phyloP scores from a whole-genome alignment of 2,329 filamentous ascomycete genomes.

The Phaeosphaeria sp. region DNA sequence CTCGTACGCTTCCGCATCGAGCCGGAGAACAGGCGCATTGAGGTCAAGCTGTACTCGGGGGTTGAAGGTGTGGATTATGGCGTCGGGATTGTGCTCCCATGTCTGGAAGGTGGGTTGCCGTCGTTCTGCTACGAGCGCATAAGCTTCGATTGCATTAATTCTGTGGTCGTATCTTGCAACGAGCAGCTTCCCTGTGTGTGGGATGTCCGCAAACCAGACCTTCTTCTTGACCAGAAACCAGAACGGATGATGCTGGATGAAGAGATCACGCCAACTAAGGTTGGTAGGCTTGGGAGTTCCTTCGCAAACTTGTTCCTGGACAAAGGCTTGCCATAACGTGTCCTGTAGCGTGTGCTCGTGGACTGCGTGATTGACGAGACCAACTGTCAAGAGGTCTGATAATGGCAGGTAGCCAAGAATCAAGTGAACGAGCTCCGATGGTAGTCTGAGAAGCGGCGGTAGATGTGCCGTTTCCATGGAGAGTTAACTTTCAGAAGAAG shows the following conservation, averaged over 20 bases:
- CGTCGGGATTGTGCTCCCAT: slow-evolving; percentile 70
- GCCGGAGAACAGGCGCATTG: slow-evolving; percentile 69
- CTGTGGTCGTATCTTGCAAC: slow-evolving; percentile 77
- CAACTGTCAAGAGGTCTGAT: slow-evolving; percentile 66
- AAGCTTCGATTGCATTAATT: slow-evolving; percentile 79
- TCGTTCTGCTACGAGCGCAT: slow-evolving; percentile 73
- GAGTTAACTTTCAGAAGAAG: not conserved
- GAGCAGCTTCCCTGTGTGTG: slow-evolving; percentile 76
- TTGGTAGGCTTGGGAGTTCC: slow-evolving; percentile 56
- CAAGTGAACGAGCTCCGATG: slow-evolving; percentile 75
- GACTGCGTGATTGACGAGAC: slow-evolving; percentile 68
- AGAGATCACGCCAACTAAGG: slow-evolving; percentile 74
- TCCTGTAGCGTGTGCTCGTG: slow-evolving; percentile 68
- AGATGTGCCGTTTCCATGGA: slow-evolving; percentile 16
- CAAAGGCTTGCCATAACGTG: slow-evolving; percentile 71
- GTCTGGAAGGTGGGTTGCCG: slow-evolving; percentile 61
- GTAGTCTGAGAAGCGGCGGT: slow-evolving; percentile 63
- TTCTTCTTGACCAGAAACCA: slow-evolving; percentile 85
- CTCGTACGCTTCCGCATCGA: slow-evolving; percentile 43
- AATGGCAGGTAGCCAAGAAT: slow-evolving; percentile 72
- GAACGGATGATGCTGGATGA: slow-evolving; percentile 73
- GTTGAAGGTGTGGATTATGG: slow-evolving; percentile 75
- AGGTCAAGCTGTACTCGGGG: slow-evolving; percentile 75
- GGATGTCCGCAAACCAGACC: slow-evolving; percentile 83
- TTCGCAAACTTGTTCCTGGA: slow-evolving; percentile 71